Evolutionary conservation across 768 basidiomycete genomes (phyloP), one percentile per base, ranked within the genome.

Genomic region (Rubroboletus pulcherrimus): DNA sequence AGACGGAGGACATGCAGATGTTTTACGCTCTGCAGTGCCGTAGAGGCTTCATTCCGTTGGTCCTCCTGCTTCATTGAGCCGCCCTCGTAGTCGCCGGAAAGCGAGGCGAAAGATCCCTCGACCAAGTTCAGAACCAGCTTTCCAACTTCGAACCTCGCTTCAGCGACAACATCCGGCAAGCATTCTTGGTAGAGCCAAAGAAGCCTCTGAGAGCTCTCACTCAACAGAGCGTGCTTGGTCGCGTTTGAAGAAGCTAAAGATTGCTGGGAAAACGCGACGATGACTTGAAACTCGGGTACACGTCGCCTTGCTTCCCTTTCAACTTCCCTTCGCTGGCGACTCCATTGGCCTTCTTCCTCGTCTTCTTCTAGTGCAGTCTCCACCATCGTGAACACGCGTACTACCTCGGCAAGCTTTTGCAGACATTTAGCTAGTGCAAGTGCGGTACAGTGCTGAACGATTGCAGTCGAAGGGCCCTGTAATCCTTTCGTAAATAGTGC

Each of bases 391-490:
- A 92, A 81, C 1, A 73, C 60, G 1, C 72, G 66, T 5, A 82
- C 59, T 0, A 93, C 84, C 2, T 72, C 67, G 0, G 78, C 74
- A 42, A 87, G 85, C 69, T 98, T 98, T 30, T 76, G 70, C 3
- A 98, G 73, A 60, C 84, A 91, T 58, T 89, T 87, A 1, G 82
- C 81, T 5, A 98, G 76, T 0, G 86, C 84, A 5, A 93, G 74
- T 0, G 92, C 91, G 0, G 89, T 87, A 60, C 87, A 87, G 62
- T 95, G 93, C 62, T 91, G 91, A 0, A 98, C 93, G 3, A 98
- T 79, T 7, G 61, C 12, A 0, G 80, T 78, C 9, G 85, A 84
- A 7, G 81, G 37, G 3, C 86, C 82, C 58, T 89, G 84, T 1
- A 98, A 75, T 0, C 93, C 93, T 63, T 91, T 93, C 31, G 92